A percentile compares a stretch with the other conserved stretches of the same genome.
Evolutionary conservation across 2,329 filamentous ascomycete species (phyloP).

Genomic region (Lachnellula subtilissima): DNA sequence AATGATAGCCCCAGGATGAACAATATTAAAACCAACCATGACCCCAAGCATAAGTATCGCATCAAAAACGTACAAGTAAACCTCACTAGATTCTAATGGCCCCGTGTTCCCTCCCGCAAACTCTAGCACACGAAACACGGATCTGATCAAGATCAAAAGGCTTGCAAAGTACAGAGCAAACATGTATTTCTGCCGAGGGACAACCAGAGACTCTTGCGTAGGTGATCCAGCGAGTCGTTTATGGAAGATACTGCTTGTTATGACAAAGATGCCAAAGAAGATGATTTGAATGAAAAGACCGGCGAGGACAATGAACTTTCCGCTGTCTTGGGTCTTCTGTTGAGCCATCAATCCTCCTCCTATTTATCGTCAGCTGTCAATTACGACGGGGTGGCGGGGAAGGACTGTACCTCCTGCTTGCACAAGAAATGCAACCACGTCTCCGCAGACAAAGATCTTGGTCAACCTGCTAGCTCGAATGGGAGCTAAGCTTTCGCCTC

Average conservation of each 20-base stretch:
- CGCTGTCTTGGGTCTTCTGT: constrained; percentile 25
- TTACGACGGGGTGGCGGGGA: constrained; percentile 10
- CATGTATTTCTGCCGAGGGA: constrained; percentile 33
- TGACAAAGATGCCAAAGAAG: constrained; percentile 48
- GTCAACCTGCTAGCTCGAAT: constrained; percentile 36
- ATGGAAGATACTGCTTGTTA: constrained; percentile 17
- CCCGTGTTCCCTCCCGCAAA: constrained; percentile 42
- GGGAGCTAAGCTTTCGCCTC: constrained; percentile 33
- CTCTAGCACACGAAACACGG: constrained; percentile 45
- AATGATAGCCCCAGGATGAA: constrained; percentile 33
- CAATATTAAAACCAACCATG: constrained; percentile 33
- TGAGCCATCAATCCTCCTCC: constrained; percentile 20
- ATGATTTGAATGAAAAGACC: constrained; percentile 47
- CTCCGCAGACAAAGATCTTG: constrained; percentile 42
- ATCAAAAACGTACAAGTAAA: constrained; percentile 45
- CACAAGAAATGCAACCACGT: constrained; percentile 40
- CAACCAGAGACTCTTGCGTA: not conserved
- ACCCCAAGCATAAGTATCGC: constrained; percentile 38
- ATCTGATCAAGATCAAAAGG: constrained; percentile 44
- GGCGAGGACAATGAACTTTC: constrained; percentile 40
- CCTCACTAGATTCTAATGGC: constrained; percentile 40
- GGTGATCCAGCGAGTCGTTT: constrained; percentile 8
- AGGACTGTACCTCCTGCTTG: constrained; percentile 33
- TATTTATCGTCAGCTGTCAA: not conserved
- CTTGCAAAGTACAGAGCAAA: constrained; percentile 38